Evolutionary conservation across 2,329 filamentous ascomycete species (phyloP), one percentile per base, ranked within the genome.

Genomic region (Cladosporium sp.): DNA sequence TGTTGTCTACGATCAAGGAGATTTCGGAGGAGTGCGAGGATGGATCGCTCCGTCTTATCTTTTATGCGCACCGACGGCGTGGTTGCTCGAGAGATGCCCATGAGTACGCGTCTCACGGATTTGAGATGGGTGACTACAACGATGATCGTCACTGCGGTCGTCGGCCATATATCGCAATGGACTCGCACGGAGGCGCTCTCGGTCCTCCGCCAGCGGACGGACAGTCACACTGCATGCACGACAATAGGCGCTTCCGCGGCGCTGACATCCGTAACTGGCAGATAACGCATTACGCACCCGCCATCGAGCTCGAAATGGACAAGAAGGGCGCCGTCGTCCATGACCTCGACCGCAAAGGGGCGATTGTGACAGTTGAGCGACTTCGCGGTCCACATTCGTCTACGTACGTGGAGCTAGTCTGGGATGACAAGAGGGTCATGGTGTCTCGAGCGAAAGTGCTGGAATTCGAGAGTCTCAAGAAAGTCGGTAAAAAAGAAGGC

Each of bases 381-480:
- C 59, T 62, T 5, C 56, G 59, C 28, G 59, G 63, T 1, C 58
- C 60, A 6, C 64, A 68, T 2, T 68, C 68, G 8, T 51, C 57
- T 1, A 63, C 67, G 4, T 69, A 68, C 22, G 61, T 68, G 16
- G 70, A 73, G 55, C 64, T 73, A 41, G 50, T 73, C 34, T 70
- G 65, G 61, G 56, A 66, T 4, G 64, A 65, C 31, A 66, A 63
- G 43, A 57, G 66, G 1, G 56, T 72, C 14, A 66, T 70, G 35
- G 61, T 69, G 3, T 58, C 64, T 1, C 55, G 57, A 4, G 58
- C 61, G 4, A 63, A 63, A 37, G 61, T 68, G 11, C 58, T 67
- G 9, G 54, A 54, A 5, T 68, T 63, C 53, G 49, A 57, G 1
- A 67, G 62, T 52, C 58, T 72, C 8, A 59, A 60, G 14, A 62